Conservation (phyloP, 441 rosid genomes). For the Populus hybrid region DNA sequence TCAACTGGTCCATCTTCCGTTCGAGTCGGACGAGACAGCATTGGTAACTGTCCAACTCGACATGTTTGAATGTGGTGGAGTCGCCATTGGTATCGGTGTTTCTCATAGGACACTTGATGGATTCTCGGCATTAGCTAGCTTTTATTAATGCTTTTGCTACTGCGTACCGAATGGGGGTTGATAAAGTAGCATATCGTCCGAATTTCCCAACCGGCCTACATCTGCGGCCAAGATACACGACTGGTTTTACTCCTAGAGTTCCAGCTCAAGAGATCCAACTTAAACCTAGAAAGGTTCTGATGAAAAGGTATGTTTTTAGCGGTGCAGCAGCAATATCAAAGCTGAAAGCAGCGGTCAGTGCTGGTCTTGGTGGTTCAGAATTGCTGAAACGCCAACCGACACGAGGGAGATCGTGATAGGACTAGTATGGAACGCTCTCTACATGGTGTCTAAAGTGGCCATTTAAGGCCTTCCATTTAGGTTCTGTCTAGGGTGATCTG, state of each 20-base stretch:
- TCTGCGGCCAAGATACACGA: not conserved
- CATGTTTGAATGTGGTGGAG: not conserved
- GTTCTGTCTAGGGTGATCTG: too few relatives aligned
- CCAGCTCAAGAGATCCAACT: not conserved
- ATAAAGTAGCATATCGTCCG: not conserved
- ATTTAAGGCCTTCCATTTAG: conserved; percentile 8
- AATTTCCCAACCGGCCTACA: not conserved
- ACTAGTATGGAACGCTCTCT: conserved; percentile 6
- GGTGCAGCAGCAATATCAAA: not conserved
- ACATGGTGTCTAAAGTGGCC: not conserved
- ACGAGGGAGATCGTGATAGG: conserved; percentile 10
- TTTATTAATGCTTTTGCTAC: not conserved
- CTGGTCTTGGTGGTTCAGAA: not conserved
- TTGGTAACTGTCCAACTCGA: not conserved
- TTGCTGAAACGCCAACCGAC: not conserved
- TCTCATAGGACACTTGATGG: not conserved
- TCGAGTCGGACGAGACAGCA: not conserved
- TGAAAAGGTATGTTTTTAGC: not conserved
- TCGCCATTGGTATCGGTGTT: not conserved
- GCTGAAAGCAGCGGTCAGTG: not conserved
- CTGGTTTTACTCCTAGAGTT: not conserved
- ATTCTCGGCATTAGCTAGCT: not conserved
- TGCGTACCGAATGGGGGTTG: not conserved
- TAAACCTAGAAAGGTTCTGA: not conserved
- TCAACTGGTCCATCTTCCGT: too few relatives aligned